Evolutionary conservation across 176 grass and related monocot genomes (phyloP).

Genomic region (Cenchrus americanus): DNA sequence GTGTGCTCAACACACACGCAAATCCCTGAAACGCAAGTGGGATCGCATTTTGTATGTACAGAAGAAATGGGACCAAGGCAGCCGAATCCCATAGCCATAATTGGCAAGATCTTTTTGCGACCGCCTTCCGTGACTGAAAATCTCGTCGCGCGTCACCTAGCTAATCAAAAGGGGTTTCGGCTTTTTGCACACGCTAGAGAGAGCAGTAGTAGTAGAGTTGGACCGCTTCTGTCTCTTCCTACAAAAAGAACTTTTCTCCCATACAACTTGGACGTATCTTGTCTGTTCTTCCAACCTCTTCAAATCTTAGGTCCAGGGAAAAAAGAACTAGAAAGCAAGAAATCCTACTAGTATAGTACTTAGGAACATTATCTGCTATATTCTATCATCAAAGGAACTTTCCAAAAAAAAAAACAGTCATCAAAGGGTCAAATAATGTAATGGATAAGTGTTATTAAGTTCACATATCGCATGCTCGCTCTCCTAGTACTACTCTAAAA

Average conservation of each 20-base stretch:
- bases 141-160: neutral
- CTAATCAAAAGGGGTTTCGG: neutral
- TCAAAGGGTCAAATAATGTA: no score
- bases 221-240: neutral
- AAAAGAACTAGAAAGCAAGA: no score
- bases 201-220: neutral
- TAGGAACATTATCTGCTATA: neutral
- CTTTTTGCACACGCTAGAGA: no score
- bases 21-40: no score
- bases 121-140: neutral
- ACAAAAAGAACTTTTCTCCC: neutral
- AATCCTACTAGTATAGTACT: no score
- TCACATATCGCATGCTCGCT: no score
- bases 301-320: neutral
- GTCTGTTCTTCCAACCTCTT: neutral
- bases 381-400: no score
- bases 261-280: neutral
- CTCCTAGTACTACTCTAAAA: no score
- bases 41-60: neutral
- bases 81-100: neutral
- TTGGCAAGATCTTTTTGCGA: conserved; percentile 2
- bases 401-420: no score
- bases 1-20: no score
- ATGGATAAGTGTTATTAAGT: no score
- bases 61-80: neutral